Evolutionary conservation across 2,329 filamentous ascomycete species (phyloP).

Genomic region (Coniochaeta sp.): DNA sequence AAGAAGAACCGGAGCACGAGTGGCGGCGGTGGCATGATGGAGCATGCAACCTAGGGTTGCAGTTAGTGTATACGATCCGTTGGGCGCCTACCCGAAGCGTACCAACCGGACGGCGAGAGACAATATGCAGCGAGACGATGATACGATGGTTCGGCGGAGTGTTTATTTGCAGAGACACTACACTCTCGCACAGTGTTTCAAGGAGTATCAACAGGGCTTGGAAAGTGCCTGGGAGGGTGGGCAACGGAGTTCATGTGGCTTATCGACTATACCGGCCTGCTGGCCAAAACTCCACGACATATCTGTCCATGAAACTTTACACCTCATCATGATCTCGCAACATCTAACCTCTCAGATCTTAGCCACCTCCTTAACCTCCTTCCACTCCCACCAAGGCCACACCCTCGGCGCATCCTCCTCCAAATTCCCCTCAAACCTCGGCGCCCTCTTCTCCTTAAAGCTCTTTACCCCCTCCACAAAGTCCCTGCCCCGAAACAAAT

Average conservation of each 20-base stretch:
- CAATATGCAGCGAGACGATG: neutral
- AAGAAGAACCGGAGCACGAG: constrained; percentile 52
- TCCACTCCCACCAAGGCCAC: constrained; percentile 63
- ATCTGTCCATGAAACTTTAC: no score
- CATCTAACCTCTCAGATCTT: neutral
- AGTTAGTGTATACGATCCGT: neutral
- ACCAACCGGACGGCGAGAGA: neutral
- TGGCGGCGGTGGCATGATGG: neutral
- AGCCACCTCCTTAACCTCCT: neutral
- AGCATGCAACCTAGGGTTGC: neutral
- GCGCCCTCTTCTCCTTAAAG: constrained; percentile 63
- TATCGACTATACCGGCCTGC: neutral
- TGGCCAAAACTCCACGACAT: no score
- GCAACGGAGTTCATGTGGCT: neutral
- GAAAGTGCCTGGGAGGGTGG: neutral
- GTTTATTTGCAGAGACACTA: neutral
- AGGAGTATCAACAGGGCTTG: neutral
- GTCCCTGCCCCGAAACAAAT: constrained; percentile 50
- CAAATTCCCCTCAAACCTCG: constrained; percentile 54
- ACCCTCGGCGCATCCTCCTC: constrained; percentile 49
- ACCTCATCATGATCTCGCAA: no score
- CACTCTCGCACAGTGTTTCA: neutral
- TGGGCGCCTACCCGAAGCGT: no score
- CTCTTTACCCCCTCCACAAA: constrained; percentile 60
- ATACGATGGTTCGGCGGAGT: neutral